Base-by-base conservation (phyloP, 2,329 filamentous ascomycete species). In the Claviceps humidiphila region DNA sequence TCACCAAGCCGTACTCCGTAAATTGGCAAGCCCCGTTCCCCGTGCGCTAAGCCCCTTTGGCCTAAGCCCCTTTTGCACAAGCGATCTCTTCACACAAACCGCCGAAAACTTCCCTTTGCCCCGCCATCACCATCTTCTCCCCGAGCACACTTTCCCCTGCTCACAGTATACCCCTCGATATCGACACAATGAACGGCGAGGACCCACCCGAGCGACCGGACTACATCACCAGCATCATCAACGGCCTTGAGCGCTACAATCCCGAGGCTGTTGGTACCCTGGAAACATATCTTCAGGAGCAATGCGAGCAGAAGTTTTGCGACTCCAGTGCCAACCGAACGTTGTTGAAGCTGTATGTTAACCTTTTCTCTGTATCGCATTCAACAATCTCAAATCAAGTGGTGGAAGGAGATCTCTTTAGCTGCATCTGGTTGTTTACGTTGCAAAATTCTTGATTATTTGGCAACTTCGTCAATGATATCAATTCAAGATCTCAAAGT, bases 271-370 rank as follows among this genome's bases (percentile, higher is more conserved):
- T 94, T 49, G 81, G 81, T 57, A 79, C 87, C 59, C 93, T 98
- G 71, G 91, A 98, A 78, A 85, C 88, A 69, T 98, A 98, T 72
- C 85, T 98, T 57, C 79, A 80, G 66, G 84, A 89, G 71, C 93
- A 98, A 74, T 98, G 93, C 77, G 91, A 97, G 72, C 84, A 87
- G 71, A 85, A 89, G 73, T 90, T 86, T 62, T 90, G 89, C 72
- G 93, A 98, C 73, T 88, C 85, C 77, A 97, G 96, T 72, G 89
- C 93, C 63, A 98, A 97, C 74, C 76, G 96, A 68, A 94, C 93
- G 48, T 75, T 98, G 58, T 70, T 98, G 72, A 98, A 98, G 76
- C 80, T 98, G 93, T 98, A 77, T 84, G 88, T 87, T 41, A 24
- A 43, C 17, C n/a, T 26, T 4, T 16, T n/a, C 26, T 45, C 16